These are phyloP conservation scores for Cyclotella kingstonii DNA, from an alignment of 108 stramenopile species.

Conservation along the genomic window DNA sequence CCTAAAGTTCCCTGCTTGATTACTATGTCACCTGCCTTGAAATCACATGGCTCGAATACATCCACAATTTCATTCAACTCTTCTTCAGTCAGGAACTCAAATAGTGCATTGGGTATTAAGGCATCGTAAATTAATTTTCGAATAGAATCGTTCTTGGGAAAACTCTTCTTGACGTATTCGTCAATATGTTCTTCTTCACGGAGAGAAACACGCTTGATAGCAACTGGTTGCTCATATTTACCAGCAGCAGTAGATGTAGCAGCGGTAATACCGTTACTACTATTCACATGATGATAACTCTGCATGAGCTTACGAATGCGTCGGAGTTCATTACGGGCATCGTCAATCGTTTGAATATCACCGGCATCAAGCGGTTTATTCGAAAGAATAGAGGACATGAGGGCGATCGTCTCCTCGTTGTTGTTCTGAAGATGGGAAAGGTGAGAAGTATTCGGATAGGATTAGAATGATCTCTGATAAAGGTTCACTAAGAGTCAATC, in stretches of 20 bases:
- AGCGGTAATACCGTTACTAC: neutral
- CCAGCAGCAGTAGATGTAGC: neutral
- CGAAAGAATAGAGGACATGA: slow-evolving; percentile 29
- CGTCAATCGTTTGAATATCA: slow-evolving; percentile 23
- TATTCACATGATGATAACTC: slow-evolving; percentile 14
- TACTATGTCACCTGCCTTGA: slow-evolving; percentile 40
- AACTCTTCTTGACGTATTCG: slow-evolving; percentile 28
- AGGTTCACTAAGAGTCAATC: too few relatives aligned
- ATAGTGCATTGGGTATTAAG: slow-evolving; percentile 62
- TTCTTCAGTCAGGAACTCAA: slow-evolving; percentile 46
- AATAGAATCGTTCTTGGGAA: slow-evolving; percentile 53
- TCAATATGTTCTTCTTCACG: slow-evolving; percentile 31
- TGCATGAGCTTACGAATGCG: slow-evolving; percentile 38
- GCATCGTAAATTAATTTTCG: slow-evolving; percentile 57
- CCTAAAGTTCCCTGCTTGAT: slow-evolving; percentile 74
- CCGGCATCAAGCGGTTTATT: slow-evolving; percentile 23
- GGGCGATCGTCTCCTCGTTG: slow-evolving; percentile 9
- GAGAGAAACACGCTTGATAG: slow-evolving; percentile 13
- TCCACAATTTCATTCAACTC: slow-evolving; percentile 68
- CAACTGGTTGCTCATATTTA: neutral
- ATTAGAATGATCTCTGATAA: too few relatives aligned
- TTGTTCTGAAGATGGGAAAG: neutral
- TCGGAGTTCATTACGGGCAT: slow-evolving; percentile 22
- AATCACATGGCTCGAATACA: slow-evolving; percentile 56
- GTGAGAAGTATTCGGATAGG: neutral